phyloP scores from a whole-genome alignment of 257 asterid species.

The Cinchona pubescens region DNA sequence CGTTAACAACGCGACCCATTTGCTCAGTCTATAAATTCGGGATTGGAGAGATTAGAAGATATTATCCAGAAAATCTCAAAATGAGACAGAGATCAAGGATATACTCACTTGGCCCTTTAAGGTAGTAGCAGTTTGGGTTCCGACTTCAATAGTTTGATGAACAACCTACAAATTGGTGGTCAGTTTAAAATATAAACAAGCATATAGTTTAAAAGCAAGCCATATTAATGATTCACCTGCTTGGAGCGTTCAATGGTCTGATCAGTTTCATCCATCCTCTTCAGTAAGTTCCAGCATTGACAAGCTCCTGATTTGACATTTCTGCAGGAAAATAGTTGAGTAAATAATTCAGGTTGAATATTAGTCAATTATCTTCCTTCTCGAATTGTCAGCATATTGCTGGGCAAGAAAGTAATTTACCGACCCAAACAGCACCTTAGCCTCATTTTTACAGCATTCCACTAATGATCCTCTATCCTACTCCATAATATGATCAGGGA shows the following conservation, averaged over 20 bases:
- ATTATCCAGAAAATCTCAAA: conserved; percentile 13
- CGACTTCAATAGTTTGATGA: conserved; percentile 95
- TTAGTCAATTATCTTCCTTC: neutral
- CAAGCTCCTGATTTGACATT: conserved; percentile 97
- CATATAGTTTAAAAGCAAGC: conserved; percentile 17
- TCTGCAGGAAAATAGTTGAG: conserved; percentile 36
- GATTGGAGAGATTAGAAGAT: conserved; percentile 14
- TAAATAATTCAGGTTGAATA: neutral
- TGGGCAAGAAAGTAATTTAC: neutral
- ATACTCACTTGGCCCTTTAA: conserved; percentile 90
- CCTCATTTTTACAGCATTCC: neutral
- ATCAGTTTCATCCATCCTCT: conserved; percentile 94
- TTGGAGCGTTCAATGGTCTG: conserved; percentile 98
- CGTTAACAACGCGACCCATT: conserved; percentile 98
- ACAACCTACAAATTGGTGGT: conserved; percentile 61
- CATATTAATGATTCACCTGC: conserved; percentile 51
- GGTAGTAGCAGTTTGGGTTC: conserved; percentile 87
- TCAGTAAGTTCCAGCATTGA: conserved; percentile 68
- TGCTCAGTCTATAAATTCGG: conserved; percentile 67
- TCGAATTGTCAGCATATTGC: neutral
- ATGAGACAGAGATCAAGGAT: neutral
- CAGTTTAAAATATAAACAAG: conserved; percentile 23
- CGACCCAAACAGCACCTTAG: neutral
- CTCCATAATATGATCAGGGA: neutral
- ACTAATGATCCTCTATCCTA: neutral